These are phyloP conservation scores for Vanrija sp. DNA, from an alignment of 1,284 basidiomycete species.

Conservation along the genomic window DNA sequence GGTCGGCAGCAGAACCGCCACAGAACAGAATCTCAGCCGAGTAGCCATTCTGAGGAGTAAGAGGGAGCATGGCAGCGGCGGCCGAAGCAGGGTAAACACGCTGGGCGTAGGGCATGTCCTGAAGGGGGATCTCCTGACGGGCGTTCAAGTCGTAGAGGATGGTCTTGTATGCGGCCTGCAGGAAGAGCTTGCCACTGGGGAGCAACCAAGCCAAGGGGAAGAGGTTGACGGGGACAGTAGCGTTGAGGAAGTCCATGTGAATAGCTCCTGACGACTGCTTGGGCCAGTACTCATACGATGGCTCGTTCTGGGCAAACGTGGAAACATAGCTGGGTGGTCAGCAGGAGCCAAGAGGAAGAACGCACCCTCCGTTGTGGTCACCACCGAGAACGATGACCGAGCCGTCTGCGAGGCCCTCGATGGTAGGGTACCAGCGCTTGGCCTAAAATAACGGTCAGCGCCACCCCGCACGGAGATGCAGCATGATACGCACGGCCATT, in stretches of 20 bases:
- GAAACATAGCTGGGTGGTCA: constrained; percentile 71
- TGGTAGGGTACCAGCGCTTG: constrained; percentile 75
- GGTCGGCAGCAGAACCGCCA: constrained; percentile 64
- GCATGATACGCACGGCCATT: constrained; percentile 60
- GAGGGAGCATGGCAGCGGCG: constrained; percentile 81
- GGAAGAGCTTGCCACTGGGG: constrained; percentile 64
- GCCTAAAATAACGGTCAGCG: constrained; percentile 10
- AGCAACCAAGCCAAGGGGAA: constrained; percentile 82
- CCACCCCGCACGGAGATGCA: neutral
- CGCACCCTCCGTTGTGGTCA: constrained; percentile 46
- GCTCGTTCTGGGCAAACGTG: constrained; percentile 65
- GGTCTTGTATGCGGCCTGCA: constrained; percentile 62
- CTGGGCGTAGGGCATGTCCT: constrained; percentile 56
- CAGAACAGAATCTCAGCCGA: constrained; percentile 82
- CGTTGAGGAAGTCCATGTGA: constrained; percentile 72
- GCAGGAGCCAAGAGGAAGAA: constrained; percentile 21
- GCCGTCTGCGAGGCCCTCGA: constrained; percentile 53
- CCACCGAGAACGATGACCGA: constrained; percentile 53
- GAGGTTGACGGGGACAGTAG: constrained; percentile 84
- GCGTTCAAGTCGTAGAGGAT: constrained; percentile 45
- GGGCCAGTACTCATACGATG: constrained; percentile 72
- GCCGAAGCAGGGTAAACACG: constrained; percentile 91
- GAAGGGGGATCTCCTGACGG: constrained; percentile 29
- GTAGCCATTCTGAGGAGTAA: constrained; percentile 86
- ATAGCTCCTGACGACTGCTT: constrained; percentile 55